Conservation (phyloP, 2,329 filamentous ascomycete genomes). For the Phialemoniopsis sp. region DNA sequence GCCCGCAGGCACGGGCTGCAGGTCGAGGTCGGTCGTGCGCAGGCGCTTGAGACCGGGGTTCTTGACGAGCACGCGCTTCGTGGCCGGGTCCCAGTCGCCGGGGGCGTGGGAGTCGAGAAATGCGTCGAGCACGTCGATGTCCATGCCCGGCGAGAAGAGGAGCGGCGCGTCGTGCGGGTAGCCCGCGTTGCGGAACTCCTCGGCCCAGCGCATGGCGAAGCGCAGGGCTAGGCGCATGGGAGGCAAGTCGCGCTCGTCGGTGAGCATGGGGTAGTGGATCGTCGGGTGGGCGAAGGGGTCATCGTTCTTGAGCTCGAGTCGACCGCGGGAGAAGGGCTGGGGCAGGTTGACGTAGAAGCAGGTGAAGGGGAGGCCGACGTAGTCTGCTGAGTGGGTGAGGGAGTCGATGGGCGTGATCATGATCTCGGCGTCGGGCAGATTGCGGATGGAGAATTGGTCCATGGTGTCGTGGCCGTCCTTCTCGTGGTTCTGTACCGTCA, state of each 20-base stretch:
- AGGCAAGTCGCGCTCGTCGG: constrained; percentile 19
- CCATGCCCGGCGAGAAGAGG: constrained; percentile 18
- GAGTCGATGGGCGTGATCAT: constrained; percentile 30
- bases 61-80: not conserved
- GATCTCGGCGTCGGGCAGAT: constrained; percentile 24
- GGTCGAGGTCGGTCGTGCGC: not conserved
- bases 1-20: constrained; percentile 5
- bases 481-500: constrained; percentile 10
- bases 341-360: constrained; percentile 19
- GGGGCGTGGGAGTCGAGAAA: constrained; percentile 2
- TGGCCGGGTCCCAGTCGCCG: not conserved
- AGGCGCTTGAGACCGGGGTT: not conserved
- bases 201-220: constrained; percentile 22
- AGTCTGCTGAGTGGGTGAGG: constrained; percentile 28
- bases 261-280: constrained; percentile 22
- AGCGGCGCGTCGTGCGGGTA: constrained; percentile 18
- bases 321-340: constrained; percentile 22
- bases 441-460: constrained; percentile 11
- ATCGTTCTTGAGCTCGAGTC: constrained; percentile 24
- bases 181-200: constrained; percentile 17
- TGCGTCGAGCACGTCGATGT: constrained; percentile 6
- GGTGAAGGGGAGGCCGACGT: constrained; percentile 22
- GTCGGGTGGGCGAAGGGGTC: constrained; percentile 25
- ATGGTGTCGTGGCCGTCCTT: constrained; percentile 9
- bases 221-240: constrained; percentile 18